phyloP scores from a whole-genome alignment of 2,329 filamentous ascomycete species.

The Blastomyces silverae region DNA sequence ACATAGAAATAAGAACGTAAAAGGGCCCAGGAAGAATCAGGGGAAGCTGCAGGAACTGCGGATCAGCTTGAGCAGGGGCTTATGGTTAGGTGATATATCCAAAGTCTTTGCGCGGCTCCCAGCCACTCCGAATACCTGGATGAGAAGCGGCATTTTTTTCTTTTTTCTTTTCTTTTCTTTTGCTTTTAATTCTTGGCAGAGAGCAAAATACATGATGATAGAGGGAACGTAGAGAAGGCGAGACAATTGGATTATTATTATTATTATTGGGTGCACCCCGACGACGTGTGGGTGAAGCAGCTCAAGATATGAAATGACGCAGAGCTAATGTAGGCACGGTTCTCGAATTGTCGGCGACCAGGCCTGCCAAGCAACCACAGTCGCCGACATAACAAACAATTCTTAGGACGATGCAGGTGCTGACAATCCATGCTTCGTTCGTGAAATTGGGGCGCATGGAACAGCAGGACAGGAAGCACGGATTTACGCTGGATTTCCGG shows the following conservation, averaged over 20 bases:
- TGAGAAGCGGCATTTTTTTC: not conserved
- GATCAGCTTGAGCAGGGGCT: not conserved
- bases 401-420: not conserved
- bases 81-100: slow-evolving; percentile 2
- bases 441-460: not conserved
- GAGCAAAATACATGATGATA: not conserved
- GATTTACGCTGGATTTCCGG: not conserved
- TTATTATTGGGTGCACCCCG: not conserved
- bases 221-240: not conserved
- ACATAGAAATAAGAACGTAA: not conserved
- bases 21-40: not conserved
- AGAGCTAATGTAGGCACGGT: not conserved
- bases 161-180: too few relatives aligned
- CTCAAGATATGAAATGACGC: not conserved
- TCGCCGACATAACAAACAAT: not conserved
- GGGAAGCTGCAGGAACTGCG: not conserved
- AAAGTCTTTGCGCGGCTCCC: not conserved
- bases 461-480: not conserved
- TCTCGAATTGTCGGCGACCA: slow-evolving; percentile 7
- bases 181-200: too few relatives aligned
- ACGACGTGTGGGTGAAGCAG: not conserved
- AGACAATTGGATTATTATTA: slow-evolving; percentile 3
- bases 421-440: slow-evolving; percentile 7
- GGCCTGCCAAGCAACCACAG: not conserved
- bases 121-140: not conserved